Evolutionary conservation across 2,329 filamentous ascomycete genomes (phyloP).

Genomic region (Trichoderma sp.): DNA sequence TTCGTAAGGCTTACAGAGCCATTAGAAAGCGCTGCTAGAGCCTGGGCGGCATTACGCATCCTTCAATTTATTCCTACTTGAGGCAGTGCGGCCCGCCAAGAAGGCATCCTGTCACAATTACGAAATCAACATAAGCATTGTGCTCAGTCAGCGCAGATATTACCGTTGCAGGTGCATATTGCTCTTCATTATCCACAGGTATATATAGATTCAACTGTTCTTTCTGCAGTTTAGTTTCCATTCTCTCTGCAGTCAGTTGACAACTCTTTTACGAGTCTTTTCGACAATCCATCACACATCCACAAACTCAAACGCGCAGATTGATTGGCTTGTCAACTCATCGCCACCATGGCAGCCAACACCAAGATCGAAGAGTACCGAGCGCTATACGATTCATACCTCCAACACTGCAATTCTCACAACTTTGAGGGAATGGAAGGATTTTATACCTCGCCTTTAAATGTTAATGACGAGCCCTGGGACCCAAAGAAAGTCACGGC

Average conservation of each 20-base stretch:
- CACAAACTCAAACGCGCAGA: neutral
- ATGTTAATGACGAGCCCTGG: neutral
- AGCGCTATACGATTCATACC: neutral
- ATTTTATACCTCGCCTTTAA: neutral
- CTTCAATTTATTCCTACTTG: neutral
- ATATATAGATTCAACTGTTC: neutral
- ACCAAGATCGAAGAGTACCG: neutral
- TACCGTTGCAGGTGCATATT: neutral
- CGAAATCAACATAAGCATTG: neutral
- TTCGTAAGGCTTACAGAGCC: neutral
- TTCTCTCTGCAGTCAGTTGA: neutral
- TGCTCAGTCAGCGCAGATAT: neutral
- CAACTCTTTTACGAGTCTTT: neutral
- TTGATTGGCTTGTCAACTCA: neutral
- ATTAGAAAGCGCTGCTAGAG: neutral
- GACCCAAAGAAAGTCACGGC: neutral
- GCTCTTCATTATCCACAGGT: neutral
- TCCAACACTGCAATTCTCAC: neutral
- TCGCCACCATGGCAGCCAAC: neutral
- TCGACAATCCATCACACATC: neutral
- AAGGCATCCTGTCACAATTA: neutral
- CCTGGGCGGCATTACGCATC: neutral
- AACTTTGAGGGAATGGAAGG: neutral
- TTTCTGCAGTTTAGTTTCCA: neutral
- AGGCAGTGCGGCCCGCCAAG: neutral